Conservation (phyloP, 495 filamentous ascomycete genomes). For the Neurospora tetraspora region DNA sequence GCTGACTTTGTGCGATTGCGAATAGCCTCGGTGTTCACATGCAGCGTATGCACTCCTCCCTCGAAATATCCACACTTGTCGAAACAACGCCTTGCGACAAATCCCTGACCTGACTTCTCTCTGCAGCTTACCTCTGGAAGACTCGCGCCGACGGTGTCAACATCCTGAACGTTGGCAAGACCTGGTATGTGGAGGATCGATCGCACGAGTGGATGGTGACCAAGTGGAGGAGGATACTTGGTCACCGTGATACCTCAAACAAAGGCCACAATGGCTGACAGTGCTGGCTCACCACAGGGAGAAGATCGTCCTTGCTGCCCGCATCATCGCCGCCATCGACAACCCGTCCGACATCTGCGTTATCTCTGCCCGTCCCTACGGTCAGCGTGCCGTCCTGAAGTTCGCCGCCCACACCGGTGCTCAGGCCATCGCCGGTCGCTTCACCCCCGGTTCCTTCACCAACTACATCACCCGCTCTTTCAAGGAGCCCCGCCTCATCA, state of each 20-base stretch:
- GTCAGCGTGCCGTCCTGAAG: conserved; percentile 98
- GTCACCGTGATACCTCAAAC: neutral
- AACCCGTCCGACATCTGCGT: conserved; percentile 99
- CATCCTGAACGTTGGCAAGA: conserved; percentile 99
- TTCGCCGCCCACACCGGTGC: conserved; percentile 96
- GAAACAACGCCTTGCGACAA: neutral
- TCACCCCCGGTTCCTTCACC: conserved; percentile 99
- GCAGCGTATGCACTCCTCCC: conserved; percentile 48
- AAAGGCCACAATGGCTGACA: neutral
- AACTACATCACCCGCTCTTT: conserved; percentile 99
- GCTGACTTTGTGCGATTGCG: conserved; percentile 8
- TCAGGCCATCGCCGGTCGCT: conserved; percentile 95
- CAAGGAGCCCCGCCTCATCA: conserved; percentile 99
- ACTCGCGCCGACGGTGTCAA: conserved; percentile 96
- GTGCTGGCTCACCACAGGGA: conserved; percentile 52
- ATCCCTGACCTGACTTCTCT: conserved; percentile 7
- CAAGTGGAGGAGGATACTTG: neutral
- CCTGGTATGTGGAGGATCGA: conserved; percentile 63
- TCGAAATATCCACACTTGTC: neutral
- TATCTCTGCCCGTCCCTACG: conserved; percentile 98
- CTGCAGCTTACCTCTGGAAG: conserved; percentile 86
- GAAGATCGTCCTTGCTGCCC: conserved; percentile 96
- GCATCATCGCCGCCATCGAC: conserved; percentile 97
- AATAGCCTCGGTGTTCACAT: conserved; percentile 79
- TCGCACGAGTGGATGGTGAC: neutral